These are phyloP conservation scores for Jasminum sambac DNA, from an alignment of 257 asterid species.

Conservation along the genomic window DNA sequence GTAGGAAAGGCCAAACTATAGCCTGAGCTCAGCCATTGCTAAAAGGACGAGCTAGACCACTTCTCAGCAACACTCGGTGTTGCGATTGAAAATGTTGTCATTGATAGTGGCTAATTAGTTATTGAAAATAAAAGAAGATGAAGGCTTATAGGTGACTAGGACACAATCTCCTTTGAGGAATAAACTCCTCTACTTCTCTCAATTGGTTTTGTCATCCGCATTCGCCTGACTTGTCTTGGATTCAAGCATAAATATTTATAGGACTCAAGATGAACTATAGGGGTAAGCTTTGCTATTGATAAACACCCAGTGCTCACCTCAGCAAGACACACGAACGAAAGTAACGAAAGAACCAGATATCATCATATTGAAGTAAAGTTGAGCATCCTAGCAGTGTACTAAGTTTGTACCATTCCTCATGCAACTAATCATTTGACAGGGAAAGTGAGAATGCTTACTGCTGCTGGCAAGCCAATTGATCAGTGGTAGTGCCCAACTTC, in stretches of 20 bases:
- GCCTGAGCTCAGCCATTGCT: no score
- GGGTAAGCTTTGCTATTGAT: background rate
- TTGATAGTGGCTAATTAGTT: background rate
- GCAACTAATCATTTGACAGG: background rate
- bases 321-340: background rate
- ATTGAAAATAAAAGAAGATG: background rate
- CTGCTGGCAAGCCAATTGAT: background rate
- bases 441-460: background rate
- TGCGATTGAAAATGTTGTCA: background rate
- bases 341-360: background rate
- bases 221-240: background rate
- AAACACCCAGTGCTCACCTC: background rate
- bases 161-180: background rate
- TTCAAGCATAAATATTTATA: background rate
- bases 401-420: background rate
- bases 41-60: no score
- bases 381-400: background rate
- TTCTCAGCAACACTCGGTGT: no score
- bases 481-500: background rate
- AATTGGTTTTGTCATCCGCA: background rate
- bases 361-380: background rate
- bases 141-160: background rate
- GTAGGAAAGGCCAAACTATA: no score
- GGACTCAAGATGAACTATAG: background rate
- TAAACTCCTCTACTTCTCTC: background rate